A percentile compares a stretch with the other conserved stretches of the same genome.
phyloP scores from a whole-genome alignment of 2,329 filamentous ascomycete species.

The Exophiala mesophila region DNA sequence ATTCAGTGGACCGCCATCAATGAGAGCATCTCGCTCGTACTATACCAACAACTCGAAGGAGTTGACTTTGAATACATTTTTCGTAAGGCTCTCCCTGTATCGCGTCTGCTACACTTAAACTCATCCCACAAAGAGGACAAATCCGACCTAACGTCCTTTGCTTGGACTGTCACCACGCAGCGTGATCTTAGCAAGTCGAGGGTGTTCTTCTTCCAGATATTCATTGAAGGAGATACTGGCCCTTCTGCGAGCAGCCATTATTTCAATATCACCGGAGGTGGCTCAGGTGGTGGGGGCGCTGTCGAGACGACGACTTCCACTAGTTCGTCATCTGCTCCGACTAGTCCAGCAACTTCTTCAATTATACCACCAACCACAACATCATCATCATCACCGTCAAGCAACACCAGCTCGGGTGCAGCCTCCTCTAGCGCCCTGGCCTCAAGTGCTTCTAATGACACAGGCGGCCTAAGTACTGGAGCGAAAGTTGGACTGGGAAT shows the following conservation, averaged over 20 bases:
- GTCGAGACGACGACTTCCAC: background rate
- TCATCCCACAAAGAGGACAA: background rate
- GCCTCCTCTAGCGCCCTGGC: background rate
- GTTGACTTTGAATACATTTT: slow-evolving; percentile 1
- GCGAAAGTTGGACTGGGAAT: slow-evolving; percentile 1
- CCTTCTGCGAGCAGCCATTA: background rate
- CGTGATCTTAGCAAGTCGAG: background rate
- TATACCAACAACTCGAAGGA: background rate
- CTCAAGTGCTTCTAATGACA: slow-evolving; percentile 1
- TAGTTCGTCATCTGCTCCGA: background rate
- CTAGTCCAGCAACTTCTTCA: slow-evolving; percentile 1
- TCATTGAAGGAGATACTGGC: background rate
- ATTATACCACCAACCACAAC: background rate
- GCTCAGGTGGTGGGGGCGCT: background rate
- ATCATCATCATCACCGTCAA: background rate
- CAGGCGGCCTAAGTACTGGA: background rate
- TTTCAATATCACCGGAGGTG: background rate
- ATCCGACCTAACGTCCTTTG: background rate
- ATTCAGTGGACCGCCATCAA: background rate
- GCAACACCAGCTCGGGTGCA: background rate
- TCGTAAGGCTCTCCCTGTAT: background rate
- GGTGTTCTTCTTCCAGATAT: background rate
- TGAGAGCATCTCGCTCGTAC: background rate
- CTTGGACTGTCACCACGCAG: background rate
- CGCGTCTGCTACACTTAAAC: background rate